Conservation (phyloP, 441 rosid species). For the Erodium trifolium region DNA sequence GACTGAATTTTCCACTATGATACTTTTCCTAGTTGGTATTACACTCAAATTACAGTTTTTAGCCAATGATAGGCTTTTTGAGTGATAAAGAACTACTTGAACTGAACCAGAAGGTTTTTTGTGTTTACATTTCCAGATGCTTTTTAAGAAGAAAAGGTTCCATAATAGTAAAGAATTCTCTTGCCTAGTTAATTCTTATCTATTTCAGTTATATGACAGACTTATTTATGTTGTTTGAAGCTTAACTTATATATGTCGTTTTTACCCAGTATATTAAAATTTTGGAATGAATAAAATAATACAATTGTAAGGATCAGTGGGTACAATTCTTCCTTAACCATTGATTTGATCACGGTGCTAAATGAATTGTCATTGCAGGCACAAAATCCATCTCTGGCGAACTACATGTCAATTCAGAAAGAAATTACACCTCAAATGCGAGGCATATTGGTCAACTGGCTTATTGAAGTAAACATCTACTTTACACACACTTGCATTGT, state of each 20-base stretch:
- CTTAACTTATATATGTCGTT: no score
- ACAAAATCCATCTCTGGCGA: slow-evolving; percentile 37
- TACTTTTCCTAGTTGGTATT: background rate
- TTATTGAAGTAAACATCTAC: slow-evolving; percentile 55
- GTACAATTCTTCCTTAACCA: no score
- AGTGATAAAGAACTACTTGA: background rate
- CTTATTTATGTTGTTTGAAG: no score
- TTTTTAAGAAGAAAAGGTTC: no score
- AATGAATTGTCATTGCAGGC: slow-evolving; percentile 41
- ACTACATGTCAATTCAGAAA: slow-evolving; percentile 52
- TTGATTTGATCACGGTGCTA: background rate
- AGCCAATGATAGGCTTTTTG: background rate
- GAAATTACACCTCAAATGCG: slow-evolving; percentile 68
- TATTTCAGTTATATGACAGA: no score
- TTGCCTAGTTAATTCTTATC: no score
- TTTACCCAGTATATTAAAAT: no score
- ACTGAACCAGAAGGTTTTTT: background rate
- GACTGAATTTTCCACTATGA: background rate
- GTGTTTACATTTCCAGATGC: no score
- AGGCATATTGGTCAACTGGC: slow-evolving; percentile 89
- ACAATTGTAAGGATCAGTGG: no score
- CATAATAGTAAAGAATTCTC: no score
- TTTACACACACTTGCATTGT: slow-evolving; percentile 6
- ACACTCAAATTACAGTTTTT: background rate
- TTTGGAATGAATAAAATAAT: no score